phyloP scores from a whole-genome alignment of 306 rosid species.

The Calophaca sinica region DNA sequence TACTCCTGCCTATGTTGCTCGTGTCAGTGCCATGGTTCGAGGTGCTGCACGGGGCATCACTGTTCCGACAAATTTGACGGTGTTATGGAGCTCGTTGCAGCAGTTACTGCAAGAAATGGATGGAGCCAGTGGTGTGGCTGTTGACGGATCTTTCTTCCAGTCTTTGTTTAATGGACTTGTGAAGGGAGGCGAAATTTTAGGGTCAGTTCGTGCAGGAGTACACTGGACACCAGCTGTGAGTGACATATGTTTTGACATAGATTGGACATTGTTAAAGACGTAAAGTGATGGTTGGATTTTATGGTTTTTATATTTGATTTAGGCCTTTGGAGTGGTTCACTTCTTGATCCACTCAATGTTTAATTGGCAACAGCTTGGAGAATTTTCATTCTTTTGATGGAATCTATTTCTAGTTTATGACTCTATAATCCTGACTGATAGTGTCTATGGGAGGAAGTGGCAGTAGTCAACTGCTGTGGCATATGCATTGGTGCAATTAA shows the following conservation, averaged over 20 bases:
- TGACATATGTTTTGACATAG: slow-evolving; percentile 42
- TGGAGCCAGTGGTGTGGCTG: slow-evolving; percentile 83
- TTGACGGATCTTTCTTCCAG: slow-evolving; percentile 90
- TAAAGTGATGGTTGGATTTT: slow-evolving; percentile 12
- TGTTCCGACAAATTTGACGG: slow-evolving; percentile 80
- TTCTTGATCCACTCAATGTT: slow-evolving; percentile 23
- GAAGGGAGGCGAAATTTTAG: slow-evolving; percentile 83
- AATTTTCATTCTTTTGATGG: slow-evolving; percentile 18
- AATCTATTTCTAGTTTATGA: slow-evolving; percentile 10
- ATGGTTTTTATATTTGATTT: slow-evolving; percentile 36
- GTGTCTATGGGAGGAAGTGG: slow-evolving; percentile 22
- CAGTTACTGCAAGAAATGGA: slow-evolving; percentile 86
- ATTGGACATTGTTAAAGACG: slow-evolving; percentile 25
- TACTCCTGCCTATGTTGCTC: slow-evolving; percentile 96
- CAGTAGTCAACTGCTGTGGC: slow-evolving; percentile 25
- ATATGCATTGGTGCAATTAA: slow-evolving; percentile 24
- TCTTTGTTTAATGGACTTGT: slow-evolving; percentile 83
- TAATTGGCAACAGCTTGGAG: slow-evolving; percentile 13
- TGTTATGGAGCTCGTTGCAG: slow-evolving; percentile 83
- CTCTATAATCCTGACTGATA: slow-evolving; percentile 25
- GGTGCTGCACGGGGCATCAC: slow-evolving; percentile 88
- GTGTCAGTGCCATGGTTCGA: slow-evolving; percentile 91
- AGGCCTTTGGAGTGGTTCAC: slow-evolving; percentile 20
- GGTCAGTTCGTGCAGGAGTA: slow-evolving; percentile 94
- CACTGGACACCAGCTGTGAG: slow-evolving; percentile 98